Evolutionary conservation across 495 filamentous ascomycete genomes (phyloP), one percentile per base, ranked within the genome.

Genomic region (Aspergillus haitiensis): DNA sequence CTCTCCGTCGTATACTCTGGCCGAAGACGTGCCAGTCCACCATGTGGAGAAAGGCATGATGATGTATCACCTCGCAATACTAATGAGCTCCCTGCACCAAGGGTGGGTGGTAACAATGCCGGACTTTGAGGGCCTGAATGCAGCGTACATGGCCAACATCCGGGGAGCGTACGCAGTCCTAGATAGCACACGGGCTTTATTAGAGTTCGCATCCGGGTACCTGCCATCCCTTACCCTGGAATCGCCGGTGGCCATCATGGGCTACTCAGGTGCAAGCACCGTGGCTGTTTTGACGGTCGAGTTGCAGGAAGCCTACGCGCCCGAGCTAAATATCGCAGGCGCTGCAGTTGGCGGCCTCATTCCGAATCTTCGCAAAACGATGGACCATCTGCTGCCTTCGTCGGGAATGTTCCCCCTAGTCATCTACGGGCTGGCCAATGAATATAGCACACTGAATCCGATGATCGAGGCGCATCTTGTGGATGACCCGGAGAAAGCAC

Each of bases 281-380:
- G 5, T 37, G 7, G 21, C 52, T 6, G 52, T 44, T 9, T 37
- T 55, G 36, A 37, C 52, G 37, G 52, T 37, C 15, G 52, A 55
- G 32, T 44, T 55, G 2, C 52, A 55, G 18, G 15, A 12, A 18
- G 10, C 16, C 3, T 55, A 55, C 32, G 52, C 52, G 10, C 52
- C 52, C 15, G 52, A 55, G 36, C 35, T 55, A 5, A 55, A 55
- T n/a, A 40, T 55, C 37, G 35, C n/a, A 27, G 52, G 52, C 3
- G 16, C 45, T 10, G 52, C 36, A 9, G 31, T 39, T 5, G 52
- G 52, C 12, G 52, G 52, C 6, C 15, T 55, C 31, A n/a, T 55
- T 9, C 15, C 39, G 3, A 13, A 55, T 31, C 52, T 55, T 12
- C 9, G 5, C 6, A 55, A 40, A 7, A 37, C 45, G 7, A 5